Evolutionary conservation across 768 basidiomycete genomes (phyloP), one percentile per base, ranked within the genome.

Genomic region (Boletus coccyginus): DNA sequence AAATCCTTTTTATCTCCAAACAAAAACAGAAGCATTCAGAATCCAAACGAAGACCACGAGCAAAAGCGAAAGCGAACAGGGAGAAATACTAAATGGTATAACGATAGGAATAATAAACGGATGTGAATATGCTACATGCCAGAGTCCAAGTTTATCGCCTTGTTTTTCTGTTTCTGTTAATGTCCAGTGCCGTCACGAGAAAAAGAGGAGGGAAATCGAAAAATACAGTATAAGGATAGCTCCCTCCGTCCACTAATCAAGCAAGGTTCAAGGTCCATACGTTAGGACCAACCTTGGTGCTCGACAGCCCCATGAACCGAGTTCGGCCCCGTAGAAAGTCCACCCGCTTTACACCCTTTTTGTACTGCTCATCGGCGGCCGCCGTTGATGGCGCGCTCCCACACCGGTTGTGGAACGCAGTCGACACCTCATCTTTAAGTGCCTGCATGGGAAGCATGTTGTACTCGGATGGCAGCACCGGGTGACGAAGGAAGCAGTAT

Each of bases 301-400:
- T 72, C 8, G 76, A 70, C 36, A 83, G 54, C 17, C 84, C 84
- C 56, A 74, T 76, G 66, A 85, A 78, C 61, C 67, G 73, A 3
- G 68, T 74, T 17, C 66, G 69, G 24, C 68, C 74, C 47, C 72
- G 66, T 46, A 86, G 66, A 61, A 82, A 84, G 66, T 86, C 84
- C 0, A 86, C 75, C 48, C 81, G 69, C 66, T 79, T 82, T 19
- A 85, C 60, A 0, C 81, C 82, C 62, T 79, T 79, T 12, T 60
- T 60, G 57, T 73, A 70, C 66, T 84, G 82, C 29, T 66, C 61
- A 33, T 71, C 73, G 27, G 69, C 70, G 2, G 53, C 65, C 33
- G 64, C 64, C 2, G 65, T 53, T 13, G 76, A 71, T 1, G 58
- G 42, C 14, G 76, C 68, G 13, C 70, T 66, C 36, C 67, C 63